Percentiles rank a stretch among this genome's conserved stretches.
Evolutionary conservation across 371 early-diverging fungal genomes (phyloP).

Genomic region (Mortierella sp.): DNA sequence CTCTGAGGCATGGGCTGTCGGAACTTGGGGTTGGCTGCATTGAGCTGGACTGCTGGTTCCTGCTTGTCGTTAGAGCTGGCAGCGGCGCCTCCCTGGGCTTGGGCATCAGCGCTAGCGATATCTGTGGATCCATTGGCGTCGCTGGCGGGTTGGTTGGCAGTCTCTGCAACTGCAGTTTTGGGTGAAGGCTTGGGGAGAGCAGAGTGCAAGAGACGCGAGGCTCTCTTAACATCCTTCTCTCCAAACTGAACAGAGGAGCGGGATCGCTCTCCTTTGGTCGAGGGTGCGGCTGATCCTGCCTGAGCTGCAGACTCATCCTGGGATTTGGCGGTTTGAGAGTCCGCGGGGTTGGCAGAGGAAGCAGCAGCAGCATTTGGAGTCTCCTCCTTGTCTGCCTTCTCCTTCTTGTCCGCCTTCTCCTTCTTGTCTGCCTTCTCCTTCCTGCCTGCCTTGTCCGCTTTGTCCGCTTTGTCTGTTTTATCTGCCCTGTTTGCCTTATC

Average conservation of each 20-base stretch:
- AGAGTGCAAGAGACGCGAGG: conserved; percentile 47
- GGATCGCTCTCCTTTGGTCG: conserved; percentile 30
- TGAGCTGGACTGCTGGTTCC: conserved; percentile 9
- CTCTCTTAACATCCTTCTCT: conserved; percentile 55
- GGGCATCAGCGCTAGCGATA: background rate
- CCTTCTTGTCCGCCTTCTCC: background rate
- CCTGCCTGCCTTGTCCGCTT: background rate
- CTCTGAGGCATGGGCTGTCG: conserved; percentile 52
- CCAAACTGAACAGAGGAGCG: conserved; percentile 52
- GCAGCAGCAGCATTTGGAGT: background rate
- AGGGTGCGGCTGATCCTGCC: conserved; percentile 5
- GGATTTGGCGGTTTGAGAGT: background rate
- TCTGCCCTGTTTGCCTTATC: background rate
- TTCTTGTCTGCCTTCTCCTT: background rate
- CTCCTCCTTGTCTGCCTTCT: background rate
- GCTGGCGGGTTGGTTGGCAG: background rate
- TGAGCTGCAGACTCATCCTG: conserved; percentile 23
- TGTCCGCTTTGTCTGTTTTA: background rate
- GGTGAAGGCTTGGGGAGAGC: conserved; percentile 48
- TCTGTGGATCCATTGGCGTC: conserved; percentile 14
- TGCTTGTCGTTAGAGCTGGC: conserved; percentile 13
- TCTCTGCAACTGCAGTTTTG: conserved; percentile 18
- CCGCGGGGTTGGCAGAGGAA: conserved; percentile 1
- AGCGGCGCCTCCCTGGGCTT: background rate
- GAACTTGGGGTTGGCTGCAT: conserved; percentile 24